A percentile compares a stretch with the other conserved stretches of the same genome.
phyloP scores from a whole-genome alignment of 2,329 filamentous ascomycete genomes.

The Ophidiomyces ophidiicola region DNA sequence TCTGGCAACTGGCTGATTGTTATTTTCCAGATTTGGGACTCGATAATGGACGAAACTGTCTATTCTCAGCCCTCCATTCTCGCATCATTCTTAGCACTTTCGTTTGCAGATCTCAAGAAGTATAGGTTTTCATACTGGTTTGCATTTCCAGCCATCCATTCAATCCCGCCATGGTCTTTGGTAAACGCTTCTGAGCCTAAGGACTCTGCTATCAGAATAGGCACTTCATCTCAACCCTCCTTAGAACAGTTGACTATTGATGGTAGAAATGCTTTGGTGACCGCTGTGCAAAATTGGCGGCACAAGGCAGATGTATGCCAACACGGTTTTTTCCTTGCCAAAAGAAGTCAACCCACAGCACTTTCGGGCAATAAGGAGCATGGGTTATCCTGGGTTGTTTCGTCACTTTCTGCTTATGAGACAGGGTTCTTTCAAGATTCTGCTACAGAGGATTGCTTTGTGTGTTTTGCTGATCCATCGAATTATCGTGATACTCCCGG shows the following conservation, averaged over 20 bases:
- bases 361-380: neutral
- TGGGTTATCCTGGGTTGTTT: conserved; percentile 54
- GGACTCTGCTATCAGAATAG: neutral
- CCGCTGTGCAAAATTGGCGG: conserved; percentile 75
- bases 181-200: conserved; percentile 36
- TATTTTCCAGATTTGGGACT: conserved; percentile 77
- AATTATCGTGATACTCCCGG: conserved; percentile 78
- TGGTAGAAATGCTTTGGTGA: conserved; percentile 69
- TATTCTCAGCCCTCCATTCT: conserved; percentile 89
- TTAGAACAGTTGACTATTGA: conserved; percentile 42
- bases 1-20: conserved; percentile 4
- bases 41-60: conserved; percentile 90
- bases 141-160: conserved; percentile 85
- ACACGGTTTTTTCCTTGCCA: conserved; percentile 91
- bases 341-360: conserved; percentile 44
- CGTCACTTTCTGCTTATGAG: conserved; percentile 65
- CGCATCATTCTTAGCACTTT: conserved; percentile 76
- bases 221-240: conserved; percentile 4
- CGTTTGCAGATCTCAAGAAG: conserved; percentile 91
- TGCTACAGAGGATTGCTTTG: conserved; percentile 60
- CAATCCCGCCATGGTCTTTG: conserved; percentile 60
- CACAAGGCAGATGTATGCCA: conserved; percentile 71
- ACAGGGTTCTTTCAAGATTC: conserved; percentile 71
- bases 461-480: conserved; percentile 85
- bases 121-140: conserved; percentile 99